Evolutionary conservation across 495 filamentous ascomycete species (phyloP).

Genomic region (Pseudotulostoma volvatum): DNA sequence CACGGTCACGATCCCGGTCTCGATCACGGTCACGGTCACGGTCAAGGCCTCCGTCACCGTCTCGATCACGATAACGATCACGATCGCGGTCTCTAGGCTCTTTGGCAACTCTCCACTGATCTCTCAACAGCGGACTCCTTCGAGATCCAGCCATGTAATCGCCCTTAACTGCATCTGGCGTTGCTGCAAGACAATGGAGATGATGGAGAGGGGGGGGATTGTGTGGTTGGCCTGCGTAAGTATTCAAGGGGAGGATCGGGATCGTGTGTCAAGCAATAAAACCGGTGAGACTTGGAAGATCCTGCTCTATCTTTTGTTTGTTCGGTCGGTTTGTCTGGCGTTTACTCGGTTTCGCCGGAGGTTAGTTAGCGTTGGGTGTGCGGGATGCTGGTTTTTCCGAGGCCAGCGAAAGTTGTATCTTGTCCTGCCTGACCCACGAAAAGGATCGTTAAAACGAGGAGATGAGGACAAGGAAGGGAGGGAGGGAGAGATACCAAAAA

Average conservation of each 20-base stretch:
- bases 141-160: slow-evolving; percentile 40
- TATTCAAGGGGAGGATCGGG: not conserved
- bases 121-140: slow-evolving; percentile 40
- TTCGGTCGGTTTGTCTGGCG: not conserved
- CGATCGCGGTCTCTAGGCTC: slow-evolving; percentile 23
- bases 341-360: not conserved
- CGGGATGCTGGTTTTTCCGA: not conserved
- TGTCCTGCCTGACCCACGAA: not conserved
- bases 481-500: too few species aligned
- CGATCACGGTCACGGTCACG: slow-evolving; percentile 20
- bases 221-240: not conserved
- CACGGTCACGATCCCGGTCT: slow-evolving; percentile 24
- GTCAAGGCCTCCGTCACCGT: slow-evolving; percentile 13
- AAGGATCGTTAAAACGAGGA: not conserved
- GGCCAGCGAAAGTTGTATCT: not conserved
- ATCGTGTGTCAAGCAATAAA: not conserved
- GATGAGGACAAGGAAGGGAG: not conserved
- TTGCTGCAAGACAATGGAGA: not conserved
- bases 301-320: not conserved
- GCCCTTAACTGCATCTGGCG: slow-evolving; percentile 28
- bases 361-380: not conserved
- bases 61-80: slow-evolving; percentile 12
- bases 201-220: not conserved
- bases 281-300: not conserved
- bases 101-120: slow-evolving; percentile 37